Conservation (phyloP, 768 basidiomycete genomes). For the Aureoboletus auriporus region DNA sequence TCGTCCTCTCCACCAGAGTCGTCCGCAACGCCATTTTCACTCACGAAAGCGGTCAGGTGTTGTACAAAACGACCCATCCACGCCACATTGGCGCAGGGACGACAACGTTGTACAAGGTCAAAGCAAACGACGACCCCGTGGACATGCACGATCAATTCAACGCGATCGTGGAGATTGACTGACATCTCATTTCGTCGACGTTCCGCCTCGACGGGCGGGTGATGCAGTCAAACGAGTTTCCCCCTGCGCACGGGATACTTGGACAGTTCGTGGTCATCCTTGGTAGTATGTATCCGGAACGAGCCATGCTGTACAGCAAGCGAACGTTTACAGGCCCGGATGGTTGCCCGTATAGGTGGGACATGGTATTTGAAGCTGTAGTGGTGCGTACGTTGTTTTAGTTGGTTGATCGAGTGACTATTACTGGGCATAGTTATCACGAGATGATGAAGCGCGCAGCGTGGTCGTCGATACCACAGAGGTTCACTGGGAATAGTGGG, state of each 20-base stretch:
- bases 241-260: constrained; percentile 18
- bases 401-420: neutral
- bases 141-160: constrained; percentile 30
- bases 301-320: constrained; percentile 8
- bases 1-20: constrained; percentile 19
- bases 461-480: constrained; percentile 20
- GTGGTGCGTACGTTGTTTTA: constrained; percentile 12
- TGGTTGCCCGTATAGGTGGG: constrained; percentile 33
- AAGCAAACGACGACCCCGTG: constrained; percentile 14
- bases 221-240: constrained; percentile 23
- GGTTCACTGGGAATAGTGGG: constrained; percentile 19
- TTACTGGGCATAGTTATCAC: constrained; percentile 14
- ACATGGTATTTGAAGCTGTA: constrained; percentile 10
- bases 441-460: constrained; percentile 8
- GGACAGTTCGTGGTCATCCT: constrained; percentile 16
- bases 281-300: neutral
- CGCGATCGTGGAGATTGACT: constrained; percentile 32
- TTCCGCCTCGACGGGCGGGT: constrained; percentile 27
- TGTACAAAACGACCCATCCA: constrained; percentile 29
- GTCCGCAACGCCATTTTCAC: constrained; percentile 25
- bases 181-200: constrained; percentile 28
- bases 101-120: constrained; percentile 26
- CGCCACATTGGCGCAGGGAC: constrained; percentile 5
- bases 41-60: constrained; percentile 22
- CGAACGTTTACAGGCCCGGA: constrained; percentile 33